Evolutionary conservation across 2,329 filamentous ascomycete species (phyloP).

Genomic region (Huntiella omanensis): DNA sequence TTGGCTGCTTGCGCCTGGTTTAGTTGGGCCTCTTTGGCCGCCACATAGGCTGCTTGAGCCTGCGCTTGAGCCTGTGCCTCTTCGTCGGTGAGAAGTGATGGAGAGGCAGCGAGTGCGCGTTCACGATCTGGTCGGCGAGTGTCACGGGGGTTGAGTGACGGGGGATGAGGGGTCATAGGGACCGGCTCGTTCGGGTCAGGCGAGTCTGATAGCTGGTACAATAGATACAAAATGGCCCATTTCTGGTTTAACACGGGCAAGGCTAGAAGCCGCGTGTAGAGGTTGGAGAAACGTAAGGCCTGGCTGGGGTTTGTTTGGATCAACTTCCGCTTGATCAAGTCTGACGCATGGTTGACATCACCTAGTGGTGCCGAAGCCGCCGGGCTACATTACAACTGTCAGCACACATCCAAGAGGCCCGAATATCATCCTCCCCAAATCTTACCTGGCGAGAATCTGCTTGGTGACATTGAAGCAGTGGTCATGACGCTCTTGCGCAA

Average conservation of each 20-base stretch:
- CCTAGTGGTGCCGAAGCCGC: slow-evolving; percentile 25
- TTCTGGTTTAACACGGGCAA: slow-evolving; percentile 87
- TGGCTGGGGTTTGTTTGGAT: slow-evolving; percentile 60
- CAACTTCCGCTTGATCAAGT: slow-evolving; percentile 78
- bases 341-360: slow-evolving; percentile 78
- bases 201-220: slow-evolving; percentile 64
- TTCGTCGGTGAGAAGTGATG: slow-evolving; percentile 24
- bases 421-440: neutral
- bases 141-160: slow-evolving; percentile 20
- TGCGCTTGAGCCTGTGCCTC: slow-evolving; percentile 18
- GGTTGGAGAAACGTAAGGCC: slow-evolving; percentile 70
- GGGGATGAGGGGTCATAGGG: slow-evolving; percentile 22
- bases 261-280: slow-evolving; percentile 77
- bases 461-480: slow-evolving; percentile 34
- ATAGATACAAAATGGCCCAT: slow-evolving; percentile 86
- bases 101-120: slow-evolving; percentile 19
- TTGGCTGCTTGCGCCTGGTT: slow-evolving; percentile 11
- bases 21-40: slow-evolving; percentile 22
- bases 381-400: slow-evolving; percentile 1
- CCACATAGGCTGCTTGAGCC: slow-evolving; percentile 25
- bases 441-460: slow-evolving; percentile 32
- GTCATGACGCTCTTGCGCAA: slow-evolving; percentile 49
- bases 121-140: slow-evolving; percentile 22
- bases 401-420: too few species aligned
- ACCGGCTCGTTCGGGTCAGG: slow-evolving; percentile 34